Percentiles rank a stretch among this genome's conserved stretches.
These are phyloP conservation scores for Acanthamoeba polyphaga DNA, from an alignment of 208 protist species.

Conservation along the genomic window DNA sequence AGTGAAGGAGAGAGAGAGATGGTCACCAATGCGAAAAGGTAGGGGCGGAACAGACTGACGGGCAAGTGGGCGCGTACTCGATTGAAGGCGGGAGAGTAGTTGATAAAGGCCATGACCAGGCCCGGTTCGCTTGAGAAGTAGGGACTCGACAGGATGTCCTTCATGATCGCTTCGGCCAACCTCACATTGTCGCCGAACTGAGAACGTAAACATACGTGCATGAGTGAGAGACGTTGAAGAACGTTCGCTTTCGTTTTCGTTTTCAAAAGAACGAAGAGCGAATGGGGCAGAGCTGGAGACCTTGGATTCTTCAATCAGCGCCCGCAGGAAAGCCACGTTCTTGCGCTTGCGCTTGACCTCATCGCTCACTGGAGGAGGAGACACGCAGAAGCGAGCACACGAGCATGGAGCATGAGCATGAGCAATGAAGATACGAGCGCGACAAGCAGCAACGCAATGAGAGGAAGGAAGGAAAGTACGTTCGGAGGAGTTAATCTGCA, in stretches of 20 bases:
- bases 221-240: not conserved
- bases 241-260: too few relatives aligned
- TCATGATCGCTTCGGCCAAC: conserved; percentile 42
- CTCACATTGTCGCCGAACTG: not conserved
- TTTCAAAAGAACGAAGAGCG: not conserved
- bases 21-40: not conserved
- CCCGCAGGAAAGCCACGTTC: conserved; percentile 65
- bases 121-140: not conserved
- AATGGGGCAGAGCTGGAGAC: not conserved
- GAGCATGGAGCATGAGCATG: not conserved
- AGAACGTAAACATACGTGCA: not conserved
- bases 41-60: too few relatives aligned
- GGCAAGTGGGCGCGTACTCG: not conserved
- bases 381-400: not conserved
- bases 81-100: conserved; percentile 40
- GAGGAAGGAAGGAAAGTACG: not conserved
- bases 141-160: conserved; percentile 61
- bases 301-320: conserved; percentile 21
- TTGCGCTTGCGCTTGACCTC: conserved; percentile 9
- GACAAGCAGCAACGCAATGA: not conserved
- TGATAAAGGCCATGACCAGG: conserved; percentile 29
- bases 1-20: not conserved
- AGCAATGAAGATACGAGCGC: not conserved
- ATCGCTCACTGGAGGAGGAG: conserved; percentile 3
- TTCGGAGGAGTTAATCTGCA: conserved; percentile 36